Evolutionary conservation across 225 moss, liverwort and hornwort genomes (phyloP).

Genomic region (Sphagnum contortum): DNA sequence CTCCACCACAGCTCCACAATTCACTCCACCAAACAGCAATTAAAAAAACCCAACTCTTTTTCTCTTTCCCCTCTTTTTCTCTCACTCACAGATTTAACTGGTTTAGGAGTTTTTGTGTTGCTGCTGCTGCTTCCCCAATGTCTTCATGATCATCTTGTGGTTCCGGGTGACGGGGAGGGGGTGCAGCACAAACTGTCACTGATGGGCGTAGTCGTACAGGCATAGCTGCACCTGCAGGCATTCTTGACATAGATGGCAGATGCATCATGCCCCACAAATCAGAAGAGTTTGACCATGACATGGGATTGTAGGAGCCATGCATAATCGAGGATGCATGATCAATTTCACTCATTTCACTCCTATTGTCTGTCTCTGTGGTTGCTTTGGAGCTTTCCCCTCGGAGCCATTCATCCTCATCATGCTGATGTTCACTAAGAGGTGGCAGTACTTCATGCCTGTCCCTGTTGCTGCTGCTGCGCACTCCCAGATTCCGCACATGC

Average conservation of each 20-base stretch:
- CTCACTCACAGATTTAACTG: slow-evolving; percentile 83
- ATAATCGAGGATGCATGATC: slow-evolving; percentile 19
- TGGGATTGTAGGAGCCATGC: slow-evolving; percentile 34
- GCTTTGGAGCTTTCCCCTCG: slow-evolving; percentile 34
- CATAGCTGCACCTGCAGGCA: slow-evolving; percentile 22
- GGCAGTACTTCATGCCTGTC: slow-evolving; percentile 37
- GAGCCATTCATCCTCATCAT: slow-evolving; percentile 52
- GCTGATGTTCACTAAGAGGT: slow-evolving; percentile 39
- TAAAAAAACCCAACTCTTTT: too few species aligned
- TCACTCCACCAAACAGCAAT: too few species aligned
- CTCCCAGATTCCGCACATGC: slow-evolving; percentile 3
- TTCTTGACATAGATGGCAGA: slow-evolving; percentile 6
- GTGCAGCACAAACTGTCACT: slow-evolving; percentile 34
- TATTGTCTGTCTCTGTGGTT: slow-evolving; percentile 13
- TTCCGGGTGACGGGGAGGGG: slow-evolving; percentile 31
- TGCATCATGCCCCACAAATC: slow-evolving; percentile 37
- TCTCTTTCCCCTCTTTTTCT: neutral
- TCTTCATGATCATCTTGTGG: slow-evolving; percentile 39
- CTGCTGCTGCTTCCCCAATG: slow-evolving; percentile 50
- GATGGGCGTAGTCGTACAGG: slow-evolving; percentile 37
- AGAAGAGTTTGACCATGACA: slow-evolving; percentile 33
- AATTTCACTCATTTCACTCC: slow-evolving; percentile 18
- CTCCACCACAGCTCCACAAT: slow-evolving; percentile 32
- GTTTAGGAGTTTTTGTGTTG: slow-evolving; percentile 90
- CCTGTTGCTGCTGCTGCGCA: slow-evolving; percentile 19